Evolutionary conservation across 768 basidiomycete species (phyloP).

Genomic region (Trichaptum fuscoviolaceum): DNA sequence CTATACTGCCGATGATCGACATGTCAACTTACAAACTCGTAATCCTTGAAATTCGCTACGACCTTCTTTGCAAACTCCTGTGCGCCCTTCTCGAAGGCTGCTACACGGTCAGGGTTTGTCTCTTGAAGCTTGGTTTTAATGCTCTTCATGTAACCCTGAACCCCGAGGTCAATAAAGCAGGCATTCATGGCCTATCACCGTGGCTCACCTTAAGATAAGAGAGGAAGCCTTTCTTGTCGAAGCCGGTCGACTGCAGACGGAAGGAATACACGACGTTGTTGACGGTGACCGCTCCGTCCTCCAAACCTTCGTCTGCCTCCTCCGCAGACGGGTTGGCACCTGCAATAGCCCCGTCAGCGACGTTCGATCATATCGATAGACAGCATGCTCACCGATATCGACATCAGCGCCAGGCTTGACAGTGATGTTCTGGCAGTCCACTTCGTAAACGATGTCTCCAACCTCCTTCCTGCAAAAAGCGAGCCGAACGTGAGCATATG

Average conservation of each 20-base stretch:
- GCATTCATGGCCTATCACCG: background rate
- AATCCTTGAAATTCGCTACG: conserved; percentile 86
- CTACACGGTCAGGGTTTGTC: conserved; percentile 53
- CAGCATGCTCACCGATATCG: conserved; percentile 67
- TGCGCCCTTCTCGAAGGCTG: conserved; percentile 80
- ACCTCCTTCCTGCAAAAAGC: conserved; percentile 56
- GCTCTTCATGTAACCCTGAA: conserved; percentile 88
- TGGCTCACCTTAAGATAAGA: conserved; percentile 70
- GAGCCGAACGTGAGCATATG: conserved; percentile 2
- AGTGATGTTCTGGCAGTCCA: conserved; percentile 69
- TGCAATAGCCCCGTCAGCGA: conserved; percentile 23
- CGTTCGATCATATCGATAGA: conserved; percentile 8
- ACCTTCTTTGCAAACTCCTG: conserved; percentile 80
- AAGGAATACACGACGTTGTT: conserved; percentile 93
- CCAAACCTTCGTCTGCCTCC: conserved; percentile 75
- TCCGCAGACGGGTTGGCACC: conserved; percentile 93
- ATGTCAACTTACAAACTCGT: conserved; percentile 68
- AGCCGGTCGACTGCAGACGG: conserved; percentile 74
- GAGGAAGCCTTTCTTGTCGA: conserved; percentile 89
- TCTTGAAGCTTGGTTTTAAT: conserved; percentile 63
- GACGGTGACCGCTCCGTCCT: conserved; percentile 68
- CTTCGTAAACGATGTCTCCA: conserved; percentile 79
- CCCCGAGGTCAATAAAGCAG: background rate
- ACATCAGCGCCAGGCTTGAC: conserved; percentile 74
- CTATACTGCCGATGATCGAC: no score